These are phyloP conservation scores for Xylaria sp. DNA, from an alignment of 2,329 filamentous ascomycete genomes.

Conservation along the genomic window DNA sequence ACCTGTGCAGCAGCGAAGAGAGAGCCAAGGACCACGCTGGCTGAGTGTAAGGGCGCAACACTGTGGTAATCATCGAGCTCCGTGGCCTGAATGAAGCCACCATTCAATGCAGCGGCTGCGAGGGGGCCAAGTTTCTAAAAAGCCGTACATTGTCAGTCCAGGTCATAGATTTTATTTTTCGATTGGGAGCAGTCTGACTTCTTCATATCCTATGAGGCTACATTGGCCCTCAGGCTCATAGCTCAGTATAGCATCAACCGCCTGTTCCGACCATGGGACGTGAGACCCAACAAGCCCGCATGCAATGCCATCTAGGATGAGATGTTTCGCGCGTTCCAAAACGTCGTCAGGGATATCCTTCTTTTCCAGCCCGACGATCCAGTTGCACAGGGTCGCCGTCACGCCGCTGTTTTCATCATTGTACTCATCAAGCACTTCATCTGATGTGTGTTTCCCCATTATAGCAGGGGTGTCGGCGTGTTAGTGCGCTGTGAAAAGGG, in stretches of 20 bases:
- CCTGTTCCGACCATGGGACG: slow-evolving; percentile 55
- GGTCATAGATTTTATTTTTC: not conserved
- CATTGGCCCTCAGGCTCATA: slow-evolving; percentile 51
- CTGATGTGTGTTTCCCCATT: slow-evolving; percentile 24
- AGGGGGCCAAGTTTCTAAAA: slow-evolving; percentile 48
- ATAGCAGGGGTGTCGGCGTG: not conserved
- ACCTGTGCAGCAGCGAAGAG: slow-evolving; percentile 51
- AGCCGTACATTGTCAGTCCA: slow-evolving; percentile 3
- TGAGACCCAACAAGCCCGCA: slow-evolving; percentile 55
- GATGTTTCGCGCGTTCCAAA: slow-evolving; percentile 53
- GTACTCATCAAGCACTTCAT: slow-evolving; percentile 28
- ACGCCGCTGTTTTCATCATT: slow-evolving; percentile 33
- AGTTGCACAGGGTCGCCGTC: slow-evolving; percentile 43
- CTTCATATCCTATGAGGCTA: slow-evolving; percentile 41
- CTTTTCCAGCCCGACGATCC: slow-evolving; percentile 45
- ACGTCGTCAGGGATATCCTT: slow-evolving; percentile 49
- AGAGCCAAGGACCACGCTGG: slow-evolving; percentile 43
- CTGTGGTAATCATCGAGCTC: slow-evolving; percentile 59
- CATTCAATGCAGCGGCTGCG: slow-evolving; percentile 55
- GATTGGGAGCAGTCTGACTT: slow-evolving; percentile 41
- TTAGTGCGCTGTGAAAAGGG: not conserved
- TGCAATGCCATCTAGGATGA: slow-evolving; percentile 57
- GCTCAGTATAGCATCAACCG: slow-evolving; percentile 48
- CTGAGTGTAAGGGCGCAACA: slow-evolving; percentile 49
- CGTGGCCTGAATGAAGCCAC: slow-evolving; percentile 56